Base-by-base conservation (phyloP, 352 stramenopile genomes). In the Pythium vanterpoolii region DNA sequence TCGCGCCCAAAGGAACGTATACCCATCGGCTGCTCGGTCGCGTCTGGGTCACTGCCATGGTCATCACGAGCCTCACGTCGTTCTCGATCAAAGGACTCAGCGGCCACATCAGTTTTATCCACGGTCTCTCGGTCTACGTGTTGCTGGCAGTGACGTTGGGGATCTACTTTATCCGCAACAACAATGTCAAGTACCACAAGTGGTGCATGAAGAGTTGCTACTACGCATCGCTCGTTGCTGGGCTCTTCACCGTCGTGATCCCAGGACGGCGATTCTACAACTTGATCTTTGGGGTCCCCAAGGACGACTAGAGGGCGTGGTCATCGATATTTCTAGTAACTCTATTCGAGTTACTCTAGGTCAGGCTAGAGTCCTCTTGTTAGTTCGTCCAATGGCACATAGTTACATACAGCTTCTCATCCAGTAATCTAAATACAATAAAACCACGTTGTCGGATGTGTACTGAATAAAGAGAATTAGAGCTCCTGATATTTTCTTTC, bases 101-200 rank as follows among this genome's bases (percentile, higher is more conserved):
- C 23, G 45, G 55, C 34, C 24, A 40, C 23, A 36, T 54, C 44
- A 46, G 40, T 8, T 62, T 49, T 18, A 54, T 55, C 43, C 55
- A 55, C 45, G 55, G 55, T 8, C 55, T 62, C 33, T 62, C 55
- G 31, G 33, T 49, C 14, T 47, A 54, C 10, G 46, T 49, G 44
- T 21, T 62, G 19, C 16, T 38, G 5, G 42, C 45, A 5, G 34
- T 62, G 18, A 39, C 16, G 9, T 16, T 24, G n/a, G 55, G 55
- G 7, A 48, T 62, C 44, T 55, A 62, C 55, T 27, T 38, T 23
- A 38, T 55, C 18, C 43, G 45, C 24, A 14, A 27, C 1, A 36
- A 48, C 21, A 55, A 62, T 31, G 31, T 55, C 31, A 30, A 39
- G n/a, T 31, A 23, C 30, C 55, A 62, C 55, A 46, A 33, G 33